A percentile compares a stretch with the other conserved stretches of the same genome.
Conservation (phyloP, 2,329 filamentous ascomycete species). For the Ceratocystis ficicola region DNA sequence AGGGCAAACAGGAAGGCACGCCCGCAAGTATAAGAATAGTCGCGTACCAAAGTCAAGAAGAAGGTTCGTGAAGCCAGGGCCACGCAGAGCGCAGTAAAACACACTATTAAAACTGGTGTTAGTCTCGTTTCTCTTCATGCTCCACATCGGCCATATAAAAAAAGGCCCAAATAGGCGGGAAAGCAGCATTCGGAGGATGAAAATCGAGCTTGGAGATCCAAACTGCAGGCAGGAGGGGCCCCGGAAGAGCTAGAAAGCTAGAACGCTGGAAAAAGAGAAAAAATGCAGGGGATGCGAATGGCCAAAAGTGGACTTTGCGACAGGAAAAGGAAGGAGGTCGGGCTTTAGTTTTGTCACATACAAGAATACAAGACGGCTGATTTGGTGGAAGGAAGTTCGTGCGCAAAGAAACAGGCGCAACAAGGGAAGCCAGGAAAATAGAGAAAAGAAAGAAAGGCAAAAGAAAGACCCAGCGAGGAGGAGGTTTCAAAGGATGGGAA, state of each 20-base stretch:
- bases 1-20: neutral
- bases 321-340: slow-evolving; percentile 20
- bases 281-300: slow-evolving; percentile 7
- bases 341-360: slow-evolving; percentile 22
- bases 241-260: neutral
- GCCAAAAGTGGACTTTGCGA: slow-evolving; percentile 9
- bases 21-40: neutral
- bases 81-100: neutral
- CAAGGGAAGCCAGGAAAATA: neutral
- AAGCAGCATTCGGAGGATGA: neutral
- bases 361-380: neutral
- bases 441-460: neutral
- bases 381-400: neutral
- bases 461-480: neutral
- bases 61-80: neutral
- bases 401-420: neutral
- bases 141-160: neutral
- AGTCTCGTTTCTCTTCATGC: neutral
- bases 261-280: neutral
- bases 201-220: slow-evolving; percentile 10
- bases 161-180: slow-evolving; percentile 4
- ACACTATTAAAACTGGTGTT: neutral
- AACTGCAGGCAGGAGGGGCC: slow-evolving; percentile 8
- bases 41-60: neutral
- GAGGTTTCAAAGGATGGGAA: neutral